Percentiles rank a stretch among this genome's conserved stretches.
These are phyloP conservation scores for Colletotrichum gloeosporioides DNA, from an alignment of 2,329 filamentous ascomycete species.

Conservation along the genomic window DNA sequence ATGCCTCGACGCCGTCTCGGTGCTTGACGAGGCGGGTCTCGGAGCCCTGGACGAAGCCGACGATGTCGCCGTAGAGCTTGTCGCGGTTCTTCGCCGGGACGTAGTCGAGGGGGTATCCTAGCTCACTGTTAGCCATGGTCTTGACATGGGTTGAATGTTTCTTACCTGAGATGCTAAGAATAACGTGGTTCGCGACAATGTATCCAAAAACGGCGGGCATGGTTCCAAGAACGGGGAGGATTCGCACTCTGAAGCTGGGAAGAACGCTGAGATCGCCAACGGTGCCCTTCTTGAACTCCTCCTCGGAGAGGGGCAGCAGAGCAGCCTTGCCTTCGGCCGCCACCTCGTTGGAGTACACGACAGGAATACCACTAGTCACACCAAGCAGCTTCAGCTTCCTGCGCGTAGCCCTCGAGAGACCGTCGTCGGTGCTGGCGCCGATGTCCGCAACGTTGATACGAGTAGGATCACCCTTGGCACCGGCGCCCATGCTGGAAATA, in stretches of 20 bases:
- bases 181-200: conserved; percentile 89
- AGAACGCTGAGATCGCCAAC: conserved; percentile 88
- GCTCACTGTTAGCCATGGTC: conserved; percentile 19
- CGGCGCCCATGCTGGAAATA: conserved; percentile 95
- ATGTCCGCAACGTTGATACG: conserved; percentile 92
- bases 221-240: conserved; percentile 91
- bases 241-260: conserved; percentile 92
- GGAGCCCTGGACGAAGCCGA: conserved; percentile 75
- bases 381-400: conserved; percentile 79
- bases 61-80: conserved; percentile 89
- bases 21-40: conserved; percentile 70
- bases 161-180: conserved; percentile 71
- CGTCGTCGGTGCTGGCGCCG: conserved; percentile 84
- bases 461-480: conserved; percentile 87
- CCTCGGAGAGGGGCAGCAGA: conserved; percentile 83
- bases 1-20: conserved; percentile 24
- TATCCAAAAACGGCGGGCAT: conserved; percentile 98
- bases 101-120: conserved; percentile 87
- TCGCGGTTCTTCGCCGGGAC: conserved; percentile 81
- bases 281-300: conserved; percentile 84
- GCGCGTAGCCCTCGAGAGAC: conserved; percentile 83
- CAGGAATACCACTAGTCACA: conserved; percentile 84
- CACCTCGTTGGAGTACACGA: conserved; percentile 92
- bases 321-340: conserved; percentile 89
- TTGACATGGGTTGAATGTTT: background rate